Evolutionary conservation across 2,329 filamentous ascomycete species (phyloP).

Genomic region (Fusarium tupiense): DNA sequence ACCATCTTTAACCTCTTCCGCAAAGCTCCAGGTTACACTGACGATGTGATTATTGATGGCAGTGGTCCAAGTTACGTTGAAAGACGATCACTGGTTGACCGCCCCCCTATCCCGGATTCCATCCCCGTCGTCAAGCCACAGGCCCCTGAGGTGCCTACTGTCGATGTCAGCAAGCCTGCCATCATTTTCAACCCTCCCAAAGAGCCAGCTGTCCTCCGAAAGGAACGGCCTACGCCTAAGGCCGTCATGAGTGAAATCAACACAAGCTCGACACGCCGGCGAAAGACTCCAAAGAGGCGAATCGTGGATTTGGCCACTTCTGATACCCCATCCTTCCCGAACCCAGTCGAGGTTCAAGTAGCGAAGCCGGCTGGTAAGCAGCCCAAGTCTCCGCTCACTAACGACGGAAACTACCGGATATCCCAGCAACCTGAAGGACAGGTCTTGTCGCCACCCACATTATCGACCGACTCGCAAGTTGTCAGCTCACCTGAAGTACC

Average conservation of each 20-base stretch:
- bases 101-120: slow-evolving; percentile 77
- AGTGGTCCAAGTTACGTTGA: slow-evolving; percentile 86
- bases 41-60: slow-evolving; percentile 90
- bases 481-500: slow-evolving; percentile 38
- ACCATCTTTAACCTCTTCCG: slow-evolving; percentile 97
- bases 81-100: slow-evolving; percentile 83
- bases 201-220: slow-evolving; percentile 65
- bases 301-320: slow-evolving; percentile 72
- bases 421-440: slow-evolving; percentile 55
- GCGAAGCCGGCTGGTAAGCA: slow-evolving; percentile 30
- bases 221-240: slow-evolving; percentile 65
- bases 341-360: slow-evolving; percentile 44
- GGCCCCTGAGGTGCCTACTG: slow-evolving; percentile 68
- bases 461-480: slow-evolving; percentile 46
- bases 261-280: slow-evolving; percentile 67
- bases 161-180: slow-evolving; percentile 74
- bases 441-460: slow-evolving; percentile 44
- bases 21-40: slow-evolving; percentile 85
- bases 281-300: slow-evolving; percentile 68
- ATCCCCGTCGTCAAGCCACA: slow-evolving; percentile 81
- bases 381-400: slow-evolving; percentile 31
- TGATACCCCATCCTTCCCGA: slow-evolving; percentile 49
- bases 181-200: slow-evolving; percentile 63
- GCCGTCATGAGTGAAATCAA: slow-evolving; percentile 67
- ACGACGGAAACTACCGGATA: slow-evolving; percentile 55